Evolutionary conservation across 169 alveolate genomes (phyloP).

Genomic region (Eimeria maxima): DNA sequence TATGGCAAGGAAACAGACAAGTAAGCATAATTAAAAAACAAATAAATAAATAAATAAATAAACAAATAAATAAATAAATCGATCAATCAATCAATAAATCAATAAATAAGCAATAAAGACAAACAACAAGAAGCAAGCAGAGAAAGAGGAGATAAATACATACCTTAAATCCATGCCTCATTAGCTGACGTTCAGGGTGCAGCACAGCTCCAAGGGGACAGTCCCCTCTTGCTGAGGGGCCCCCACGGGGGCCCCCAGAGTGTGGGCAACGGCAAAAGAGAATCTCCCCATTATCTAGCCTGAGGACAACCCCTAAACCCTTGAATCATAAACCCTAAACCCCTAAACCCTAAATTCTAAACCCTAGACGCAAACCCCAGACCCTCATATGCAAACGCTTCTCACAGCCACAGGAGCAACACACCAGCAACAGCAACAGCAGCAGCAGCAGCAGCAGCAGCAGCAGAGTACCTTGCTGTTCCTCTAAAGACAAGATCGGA

Average conservation of each 20-base stretch:
- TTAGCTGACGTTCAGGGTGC: conserved; percentile 65
- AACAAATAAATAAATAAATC: not conserved
- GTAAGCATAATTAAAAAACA: no score
- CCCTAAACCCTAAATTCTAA: conserved; percentile 45
- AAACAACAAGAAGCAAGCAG: not conserved
- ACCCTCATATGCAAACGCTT: not conserved
- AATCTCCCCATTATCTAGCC: conserved; percentile 6
- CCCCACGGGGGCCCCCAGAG: conserved; percentile 8
- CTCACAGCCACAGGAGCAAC: not conserved
- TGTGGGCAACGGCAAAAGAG: not conserved
- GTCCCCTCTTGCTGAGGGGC: not conserved
- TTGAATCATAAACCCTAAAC: no score
- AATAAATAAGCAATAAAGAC: not conserved
- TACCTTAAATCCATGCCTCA: conserved; percentile 77
- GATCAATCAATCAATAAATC: not conserved
- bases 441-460: conserved; percentile 21
- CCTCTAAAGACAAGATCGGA: conserved; percentile 25
- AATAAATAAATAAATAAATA: no score
- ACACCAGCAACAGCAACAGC: not conserved
- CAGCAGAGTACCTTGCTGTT: conserved; percentile 15
- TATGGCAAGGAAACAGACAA: no score
- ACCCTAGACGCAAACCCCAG: conserved; percentile 33
- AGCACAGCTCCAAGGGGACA: conserved; percentile 68
- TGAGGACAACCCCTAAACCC: conserved; percentile 19
- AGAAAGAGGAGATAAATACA: not conserved